Evolutionary conservation across 345 rosid species (phyloP).

Genomic region (Eucalyptus pauciflora): DNA sequence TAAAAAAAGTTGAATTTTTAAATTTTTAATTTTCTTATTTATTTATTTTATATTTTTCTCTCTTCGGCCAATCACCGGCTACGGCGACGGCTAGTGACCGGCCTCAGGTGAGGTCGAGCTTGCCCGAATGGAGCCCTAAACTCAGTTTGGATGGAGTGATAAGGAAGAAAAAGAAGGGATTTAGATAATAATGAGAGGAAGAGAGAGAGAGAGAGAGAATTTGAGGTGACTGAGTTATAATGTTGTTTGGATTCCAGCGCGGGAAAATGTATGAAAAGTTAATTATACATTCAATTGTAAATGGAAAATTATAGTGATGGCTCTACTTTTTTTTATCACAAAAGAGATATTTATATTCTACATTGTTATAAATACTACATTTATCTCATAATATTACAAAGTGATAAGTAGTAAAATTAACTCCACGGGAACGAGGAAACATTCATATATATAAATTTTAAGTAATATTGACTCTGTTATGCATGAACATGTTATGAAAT

Average conservation of each 20-base stretch:
- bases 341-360: not conserved
- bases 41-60: too few species aligned
- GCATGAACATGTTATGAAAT: not conserved
- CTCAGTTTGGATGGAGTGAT: not conserved
- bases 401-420: not conserved
- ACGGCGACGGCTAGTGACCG: fast-evolving
- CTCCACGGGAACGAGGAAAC: not conserved
- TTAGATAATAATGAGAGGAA: not conserved
- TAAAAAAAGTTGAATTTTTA: too few species aligned
- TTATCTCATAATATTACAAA: not conserved
- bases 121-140: not conserved
- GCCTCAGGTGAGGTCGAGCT: too few species aligned
- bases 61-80: too few species aligned
- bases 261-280: not conserved
- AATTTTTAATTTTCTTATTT: too few species aligned
- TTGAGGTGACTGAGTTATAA: not conserved
- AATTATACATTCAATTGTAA: not conserved
- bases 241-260: not conserved
- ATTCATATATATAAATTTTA: not conserved
- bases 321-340: not conserved
- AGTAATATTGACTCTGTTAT: not conserved
- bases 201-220: not conserved
- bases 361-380: not conserved
- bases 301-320: not conserved
- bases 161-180: not conserved